Conservation (phyloP, 2,329 filamentous ascomycete species). For the Pseudogymnoascus sp. region DNA sequence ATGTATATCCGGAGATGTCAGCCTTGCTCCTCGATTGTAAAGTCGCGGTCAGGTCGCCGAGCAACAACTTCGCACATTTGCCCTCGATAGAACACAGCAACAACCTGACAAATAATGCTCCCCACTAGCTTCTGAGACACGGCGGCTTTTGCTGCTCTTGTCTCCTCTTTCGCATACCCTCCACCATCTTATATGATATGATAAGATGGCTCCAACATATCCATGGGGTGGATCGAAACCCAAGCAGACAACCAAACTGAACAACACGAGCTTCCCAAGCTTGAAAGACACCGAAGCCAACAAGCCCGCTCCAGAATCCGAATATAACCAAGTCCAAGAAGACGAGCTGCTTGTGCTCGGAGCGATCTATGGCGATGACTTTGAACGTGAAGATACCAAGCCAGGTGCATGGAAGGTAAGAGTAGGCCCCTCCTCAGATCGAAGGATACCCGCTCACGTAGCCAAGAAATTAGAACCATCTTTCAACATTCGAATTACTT, state of each 20-base stretch:
- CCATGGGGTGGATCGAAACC: constrained; percentile 23
- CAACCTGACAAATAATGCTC: constrained; percentile 1
- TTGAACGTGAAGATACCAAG: constrained; percentile 59
- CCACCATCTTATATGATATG: constrained; percentile 4
- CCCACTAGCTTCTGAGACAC: not conserved
- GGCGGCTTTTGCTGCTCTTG: constrained; percentile 5
- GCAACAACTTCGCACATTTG: constrained; percentile 7
- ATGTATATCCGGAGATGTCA: constrained; percentile 6
- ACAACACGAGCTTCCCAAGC: constrained; percentile 45
- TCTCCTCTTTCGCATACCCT: constrained; percentile 5
- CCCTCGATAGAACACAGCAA: constrained; percentile 6
- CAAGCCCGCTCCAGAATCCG: constrained; percentile 38
- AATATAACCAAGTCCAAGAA: constrained; percentile 77
- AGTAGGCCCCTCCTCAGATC: constrained; percentile 19
- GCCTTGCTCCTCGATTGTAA: constrained; percentile 8
- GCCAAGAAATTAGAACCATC: constrained; percentile 66
- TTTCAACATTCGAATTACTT: constrained; percentile 72
- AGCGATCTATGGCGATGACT: constrained; percentile 87
- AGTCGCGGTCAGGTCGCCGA: constrained; percentile 8
- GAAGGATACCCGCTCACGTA: constrained; percentile 14
- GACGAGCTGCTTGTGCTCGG: constrained; percentile 80
- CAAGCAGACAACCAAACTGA: constrained; percentile 24
- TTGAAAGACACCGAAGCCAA: constrained; percentile 34
- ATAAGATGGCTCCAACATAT: constrained; percentile 27
- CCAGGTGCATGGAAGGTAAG: constrained; percentile 75